phyloP scores from a whole-genome alignment of 805 yeast genomes.

The Candida oleophila region DNA sequence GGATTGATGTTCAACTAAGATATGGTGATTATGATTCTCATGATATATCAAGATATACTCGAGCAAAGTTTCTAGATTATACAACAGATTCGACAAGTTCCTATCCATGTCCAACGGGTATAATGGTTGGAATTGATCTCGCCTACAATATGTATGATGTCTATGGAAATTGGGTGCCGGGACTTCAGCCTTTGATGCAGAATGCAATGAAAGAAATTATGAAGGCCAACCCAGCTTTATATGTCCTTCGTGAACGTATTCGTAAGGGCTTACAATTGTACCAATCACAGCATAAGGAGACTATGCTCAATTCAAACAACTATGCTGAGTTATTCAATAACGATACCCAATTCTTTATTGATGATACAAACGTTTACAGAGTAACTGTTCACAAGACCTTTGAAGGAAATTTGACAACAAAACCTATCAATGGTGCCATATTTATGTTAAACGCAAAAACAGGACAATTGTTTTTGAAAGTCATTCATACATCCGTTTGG shows the following conservation, averaged over 20 bases:
- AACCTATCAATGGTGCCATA: constrained; percentile 90
- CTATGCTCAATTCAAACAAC: constrained; percentile 83
- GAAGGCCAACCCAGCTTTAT: constrained; percentile 92
- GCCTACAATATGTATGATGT: constrained; percentile 96
- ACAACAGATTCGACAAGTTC: constrained; percentile 81
- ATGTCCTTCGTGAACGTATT: constrained; percentile 88
- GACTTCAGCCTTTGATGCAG: constrained; percentile 84
- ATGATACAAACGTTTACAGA: constrained; percentile 91
- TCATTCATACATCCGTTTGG: constrained; percentile 94
- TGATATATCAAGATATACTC: constrained; percentile 88
- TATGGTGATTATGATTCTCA: constrained; percentile 98
- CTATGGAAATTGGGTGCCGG: constrained; percentile 97
- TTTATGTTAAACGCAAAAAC: constrained; percentile 86
- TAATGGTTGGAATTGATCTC: constrained; percentile 84
- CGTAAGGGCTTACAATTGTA: constrained; percentile 91
- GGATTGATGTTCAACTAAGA: constrained; percentile 93
- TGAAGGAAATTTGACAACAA: constrained; percentile 90
- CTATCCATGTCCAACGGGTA: constrained; percentile 93
- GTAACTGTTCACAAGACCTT: constrained; percentile 88
- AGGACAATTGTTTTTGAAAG: constrained; percentile 85
- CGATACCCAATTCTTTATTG: constrained; percentile 83
- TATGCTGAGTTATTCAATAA: constrained; percentile 86
- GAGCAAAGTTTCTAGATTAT: constrained; percentile 91
- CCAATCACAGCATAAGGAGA: constrained; percentile 91
- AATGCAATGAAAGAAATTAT: constrained; percentile 90